These are phyloP conservation scores for Trichoderma koningiopsis DNA, from an alignment of 2,329 filamentous ascomycete genomes.

Conservation along the genomic window DNA sequence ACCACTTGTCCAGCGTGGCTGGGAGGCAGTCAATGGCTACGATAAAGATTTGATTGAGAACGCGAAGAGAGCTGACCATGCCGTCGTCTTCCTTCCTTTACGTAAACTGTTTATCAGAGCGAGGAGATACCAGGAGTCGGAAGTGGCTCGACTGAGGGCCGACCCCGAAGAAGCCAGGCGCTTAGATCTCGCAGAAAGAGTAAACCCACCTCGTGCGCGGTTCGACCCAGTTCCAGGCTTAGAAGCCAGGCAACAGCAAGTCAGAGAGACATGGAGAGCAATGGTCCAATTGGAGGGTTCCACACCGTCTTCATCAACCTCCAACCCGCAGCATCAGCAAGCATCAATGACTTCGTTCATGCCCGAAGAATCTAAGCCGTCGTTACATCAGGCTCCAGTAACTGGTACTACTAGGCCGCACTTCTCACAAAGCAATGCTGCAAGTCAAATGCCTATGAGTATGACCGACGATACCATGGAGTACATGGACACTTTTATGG, in stretches of 20 bases:
- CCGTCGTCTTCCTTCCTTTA: conserved; percentile 56
- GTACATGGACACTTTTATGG: conserved; percentile 44
- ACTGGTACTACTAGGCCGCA: not conserved
- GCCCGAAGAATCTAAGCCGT: not conserved
- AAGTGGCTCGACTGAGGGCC: conserved; percentile 51
- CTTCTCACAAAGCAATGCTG: not conserved
- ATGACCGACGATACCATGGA: conserved; percentile 38
- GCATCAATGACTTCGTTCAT: not conserved
- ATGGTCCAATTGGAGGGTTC: conserved; percentile 46
- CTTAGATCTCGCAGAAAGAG: conserved; percentile 53
- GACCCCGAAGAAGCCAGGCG: conserved; percentile 52
- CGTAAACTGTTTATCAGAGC: conserved; percentile 57
- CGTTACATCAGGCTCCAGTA: not conserved
- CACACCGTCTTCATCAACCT: conserved; percentile 28
- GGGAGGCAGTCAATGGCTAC: conserved; percentile 48
- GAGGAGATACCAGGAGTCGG: conserved; percentile 52
- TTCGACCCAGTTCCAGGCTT: conserved; percentile 52
- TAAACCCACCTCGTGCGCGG: conserved; percentile 46
- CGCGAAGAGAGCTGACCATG: conserved; percentile 48
- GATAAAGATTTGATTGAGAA: conserved; percentile 46
- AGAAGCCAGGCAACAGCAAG: conserved; percentile 50
- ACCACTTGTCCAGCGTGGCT: conserved; percentile 53
- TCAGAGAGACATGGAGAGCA: conserved; percentile 53
- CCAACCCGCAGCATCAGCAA: conserved; percentile 10
- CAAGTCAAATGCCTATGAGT: conserved; percentile 31